Evolutionary conservation across 2,329 filamentous ascomycete species (phyloP), one percentile per base, ranked within the genome.

Genomic region (Claviceps digitariae): DNA sequence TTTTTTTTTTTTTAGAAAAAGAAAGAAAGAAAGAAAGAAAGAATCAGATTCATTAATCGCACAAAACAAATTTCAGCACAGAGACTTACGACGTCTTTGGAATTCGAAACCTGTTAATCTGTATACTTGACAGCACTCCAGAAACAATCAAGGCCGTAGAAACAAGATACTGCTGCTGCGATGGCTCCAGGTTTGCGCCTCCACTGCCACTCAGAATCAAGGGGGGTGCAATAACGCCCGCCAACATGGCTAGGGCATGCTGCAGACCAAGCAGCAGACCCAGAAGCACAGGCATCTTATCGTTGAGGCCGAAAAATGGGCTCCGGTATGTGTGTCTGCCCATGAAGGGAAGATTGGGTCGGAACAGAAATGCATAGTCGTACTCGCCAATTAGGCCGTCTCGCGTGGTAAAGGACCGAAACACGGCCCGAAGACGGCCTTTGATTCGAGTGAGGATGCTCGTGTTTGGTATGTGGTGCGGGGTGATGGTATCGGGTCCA

Each of bases 331-430:
- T 66, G 5, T 71, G 62, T 65, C 78, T 64, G 64, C 78, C 82
- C 75, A 93, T 82, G 67, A 95, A 95, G 0, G 90, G 90, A 23
- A 95, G 69, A 59, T 87, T 90, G 1, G 81, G 87, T 23, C 73
- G 81, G 74, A 96, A 95, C 43, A 96, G 82, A 63, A 90, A 93
- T 38, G 67, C 86, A 76, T 96, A 96, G 75, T 96, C 86, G 68
- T 96, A 96, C 61, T 82, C 76, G 57, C 90, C 90, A 53, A 96
- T 68, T 27, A 95, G 76, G 13, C 90, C 90, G 1, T 90, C 77
- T 56, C 74, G 82, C 47, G 78, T 81, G 52, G 75, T 68, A 57
- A 81, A 74, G 6, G 71, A 69, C 55, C 68, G 70, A 34, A 55
- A 57, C 21, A 67, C 40, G 23, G 60, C 60, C 47, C 59, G 58